These are phyloP conservation scores for Sindora glabra DNA, from an alignment of 306 rosid genomes.

Conservation along the genomic window DNA sequence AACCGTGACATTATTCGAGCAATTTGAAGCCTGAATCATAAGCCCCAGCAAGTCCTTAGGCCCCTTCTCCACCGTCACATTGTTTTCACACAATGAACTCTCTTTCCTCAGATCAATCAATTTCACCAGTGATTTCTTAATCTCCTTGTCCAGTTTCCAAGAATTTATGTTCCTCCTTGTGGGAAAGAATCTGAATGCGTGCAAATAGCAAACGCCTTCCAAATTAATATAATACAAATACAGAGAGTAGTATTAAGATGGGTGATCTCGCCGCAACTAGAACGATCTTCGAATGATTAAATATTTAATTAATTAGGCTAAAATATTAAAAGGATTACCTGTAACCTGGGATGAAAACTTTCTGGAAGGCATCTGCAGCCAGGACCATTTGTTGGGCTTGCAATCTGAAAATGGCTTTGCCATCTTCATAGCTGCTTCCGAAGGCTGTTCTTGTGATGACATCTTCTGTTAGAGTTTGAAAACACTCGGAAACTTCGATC, in stretches of 20 bases:
- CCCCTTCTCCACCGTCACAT: slow-evolving; percentile 10
- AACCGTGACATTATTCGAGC: slow-evolving; percentile 45
- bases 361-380: slow-evolving; percentile 82
- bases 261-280: too few relatives aligned
- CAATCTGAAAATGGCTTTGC: slow-evolving; percentile 66
- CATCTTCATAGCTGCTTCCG: slow-evolving; percentile 88
- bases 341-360: slow-evolving; percentile 89
- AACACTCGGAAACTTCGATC: slow-evolving; percentile 79
- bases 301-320: too few relatives aligned
- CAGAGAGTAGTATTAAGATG: too few relatives aligned
- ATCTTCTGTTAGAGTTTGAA: slow-evolving; percentile 71
- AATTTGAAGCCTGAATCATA: slow-evolving; percentile 65
- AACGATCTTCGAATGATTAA: too few relatives aligned
- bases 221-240: too few relatives aligned
- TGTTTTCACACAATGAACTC: too few relatives aligned
- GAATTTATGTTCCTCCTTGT: slow-evolving; percentile 65
- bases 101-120: slow-evolving; percentile 44
- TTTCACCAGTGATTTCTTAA: slow-evolving; percentile 50
- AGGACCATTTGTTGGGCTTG: slow-evolving; percentile 77
- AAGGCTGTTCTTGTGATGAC: slow-evolving; percentile 72
- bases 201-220: too few relatives aligned
- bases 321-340: too few relatives aligned
- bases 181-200: slow-evolving; percentile 73
- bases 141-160: slow-evolving; percentile 74
- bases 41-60: slow-evolving; percentile 73